Conservation (phyloP, 169 alveolate genomes). For the Cryptosporidium xiaoi region DNA sequence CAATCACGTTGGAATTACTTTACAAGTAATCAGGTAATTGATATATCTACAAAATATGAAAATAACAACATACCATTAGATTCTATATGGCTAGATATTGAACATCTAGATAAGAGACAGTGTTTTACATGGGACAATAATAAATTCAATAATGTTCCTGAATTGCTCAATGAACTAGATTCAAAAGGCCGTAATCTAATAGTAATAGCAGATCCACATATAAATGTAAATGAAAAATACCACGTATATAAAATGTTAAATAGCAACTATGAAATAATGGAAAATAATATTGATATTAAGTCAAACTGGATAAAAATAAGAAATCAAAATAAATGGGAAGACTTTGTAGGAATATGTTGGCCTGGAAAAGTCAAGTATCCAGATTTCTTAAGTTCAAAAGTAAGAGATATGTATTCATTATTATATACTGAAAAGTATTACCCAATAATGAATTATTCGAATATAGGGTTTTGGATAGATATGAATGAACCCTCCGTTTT, state of each 20-base stretch:
- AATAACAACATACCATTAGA: constrained; percentile 86
- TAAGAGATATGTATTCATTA: constrained; percentile 59
- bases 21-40: constrained; percentile 21
- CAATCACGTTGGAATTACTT: constrained; percentile 89
- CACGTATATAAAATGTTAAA: constrained; percentile 74
- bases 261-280: neutral
- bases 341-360: constrained; percentile 78
- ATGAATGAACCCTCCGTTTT: constrained; percentile 95
- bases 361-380: constrained; percentile 78
- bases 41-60: constrained; percentile 73
- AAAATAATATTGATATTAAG: neutral
- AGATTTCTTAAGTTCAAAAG: constrained; percentile 66
- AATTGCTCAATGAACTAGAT: constrained; percentile 79
- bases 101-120: constrained; percentile 87
- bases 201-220: constrained; percentile 92
- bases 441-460: constrained; percentile 58
- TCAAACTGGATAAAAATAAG: constrained; percentile 50
- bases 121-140: constrained; percentile 88
- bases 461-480: constrained; percentile 87
- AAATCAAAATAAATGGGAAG: constrained; percentile 29
- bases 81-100: constrained; percentile 92
- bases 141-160: constrained; percentile 81
- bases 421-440: constrained; percentile 28
- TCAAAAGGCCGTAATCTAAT: constrained; percentile 81
- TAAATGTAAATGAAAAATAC: constrained; percentile 81